phyloP scores from a whole-genome alignment of 2,329 filamentous ascomycete genomes.

The Fusarium sulawesiense region DNA sequence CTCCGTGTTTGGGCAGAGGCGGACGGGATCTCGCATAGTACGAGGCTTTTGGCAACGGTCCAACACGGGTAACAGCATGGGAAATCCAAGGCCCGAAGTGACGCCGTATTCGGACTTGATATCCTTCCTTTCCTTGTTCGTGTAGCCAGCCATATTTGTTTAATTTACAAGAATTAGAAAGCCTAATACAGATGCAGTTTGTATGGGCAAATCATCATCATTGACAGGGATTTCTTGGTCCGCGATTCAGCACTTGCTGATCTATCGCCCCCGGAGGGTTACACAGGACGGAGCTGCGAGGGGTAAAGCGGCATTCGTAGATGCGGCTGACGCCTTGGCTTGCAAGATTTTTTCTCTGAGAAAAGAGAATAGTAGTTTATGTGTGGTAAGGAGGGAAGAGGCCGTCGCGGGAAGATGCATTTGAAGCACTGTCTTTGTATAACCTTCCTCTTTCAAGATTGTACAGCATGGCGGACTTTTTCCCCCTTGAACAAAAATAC shows the following conservation, averaged over 20 bases:
- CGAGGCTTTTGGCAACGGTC: constrained; percentile 28
- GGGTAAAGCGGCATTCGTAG: constrained; percentile 24
- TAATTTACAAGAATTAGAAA: constrained; percentile 14
- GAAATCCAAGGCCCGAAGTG: constrained; percentile 34
- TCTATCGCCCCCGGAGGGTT: constrained; percentile 8
- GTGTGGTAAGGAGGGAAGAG: neutral
- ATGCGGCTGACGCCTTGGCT: constrained; percentile 27
- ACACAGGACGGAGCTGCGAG: constrained; percentile 36
- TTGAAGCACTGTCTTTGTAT: neutral
- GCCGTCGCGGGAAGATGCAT: constrained; percentile 1
- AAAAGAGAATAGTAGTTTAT: neutral
- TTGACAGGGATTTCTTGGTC: neutral
- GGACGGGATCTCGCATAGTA: constrained; percentile 41
- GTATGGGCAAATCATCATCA: neutral
- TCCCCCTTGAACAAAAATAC: neutral
- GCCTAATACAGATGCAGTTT: neutral
- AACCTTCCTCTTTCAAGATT: constrained; percentile 4
- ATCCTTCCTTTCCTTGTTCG: neutral
- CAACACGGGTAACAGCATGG: constrained; percentile 26
- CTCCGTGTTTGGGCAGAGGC: constrained; percentile 36
- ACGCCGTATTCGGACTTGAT: constrained; percentile 39
- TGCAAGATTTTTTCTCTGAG: neutral
- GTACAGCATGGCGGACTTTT: neutral
- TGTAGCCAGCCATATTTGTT: constrained; percentile 31
- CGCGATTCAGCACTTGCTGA: constrained; percentile 1